Percentiles rank a stretch among this genome's conserved stretches.
Evolutionary conservation across 2,329 filamentous ascomycete genomes (phyloP).

Genomic region (Penicillium brasilianum): DNA sequence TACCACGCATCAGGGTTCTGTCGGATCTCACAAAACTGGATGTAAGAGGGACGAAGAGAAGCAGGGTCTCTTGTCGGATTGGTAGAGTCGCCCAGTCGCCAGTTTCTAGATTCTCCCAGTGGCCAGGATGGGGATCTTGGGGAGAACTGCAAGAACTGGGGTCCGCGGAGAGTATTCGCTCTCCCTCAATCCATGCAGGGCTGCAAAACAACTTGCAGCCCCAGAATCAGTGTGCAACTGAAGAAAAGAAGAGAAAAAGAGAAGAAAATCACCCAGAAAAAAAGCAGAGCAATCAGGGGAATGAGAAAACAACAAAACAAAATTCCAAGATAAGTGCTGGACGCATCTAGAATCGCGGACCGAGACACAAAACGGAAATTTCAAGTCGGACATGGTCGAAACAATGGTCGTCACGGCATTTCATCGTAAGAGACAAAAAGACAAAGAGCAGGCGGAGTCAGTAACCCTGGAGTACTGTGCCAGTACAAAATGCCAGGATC

Average conservation of each 20-base stretch:
- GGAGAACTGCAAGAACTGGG: conserved; percentile 5
- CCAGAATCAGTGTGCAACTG: not conserved
- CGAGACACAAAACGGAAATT: conserved; percentile 14
- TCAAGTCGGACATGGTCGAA: conserved; percentile 21
- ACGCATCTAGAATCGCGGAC: conserved; percentile 30
- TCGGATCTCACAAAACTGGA: conserved; percentile 5
- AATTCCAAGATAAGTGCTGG: conserved; percentile 14
- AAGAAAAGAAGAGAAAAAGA: conserved; percentile 1
- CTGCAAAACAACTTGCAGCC: not conserved
- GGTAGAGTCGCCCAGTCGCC: conserved; percentile 7
- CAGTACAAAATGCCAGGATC: not conserved
- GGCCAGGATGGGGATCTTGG: not conserved
- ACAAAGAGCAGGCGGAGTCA: not conserved
- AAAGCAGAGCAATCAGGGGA: not conserved
- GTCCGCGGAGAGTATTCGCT: not conserved
- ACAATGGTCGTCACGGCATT: conserved; percentile 33
- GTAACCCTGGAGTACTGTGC: not conserved
- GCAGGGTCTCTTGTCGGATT: not conserved
- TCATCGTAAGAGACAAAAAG: conserved; percentile 27
- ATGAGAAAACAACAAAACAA: conserved; percentile 3
- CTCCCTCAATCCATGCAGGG: conserved; percentile 1
- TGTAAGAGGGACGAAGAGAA: not conserved
- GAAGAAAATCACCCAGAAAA: not conserved
- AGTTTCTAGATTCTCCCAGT: not conserved
- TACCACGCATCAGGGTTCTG: conserved; percentile 9